Percentiles rank a stretch among this genome's conserved stretches.
Conservation (phyloP, 139 green algal species). For the Chlorella ohadii region DNA sequence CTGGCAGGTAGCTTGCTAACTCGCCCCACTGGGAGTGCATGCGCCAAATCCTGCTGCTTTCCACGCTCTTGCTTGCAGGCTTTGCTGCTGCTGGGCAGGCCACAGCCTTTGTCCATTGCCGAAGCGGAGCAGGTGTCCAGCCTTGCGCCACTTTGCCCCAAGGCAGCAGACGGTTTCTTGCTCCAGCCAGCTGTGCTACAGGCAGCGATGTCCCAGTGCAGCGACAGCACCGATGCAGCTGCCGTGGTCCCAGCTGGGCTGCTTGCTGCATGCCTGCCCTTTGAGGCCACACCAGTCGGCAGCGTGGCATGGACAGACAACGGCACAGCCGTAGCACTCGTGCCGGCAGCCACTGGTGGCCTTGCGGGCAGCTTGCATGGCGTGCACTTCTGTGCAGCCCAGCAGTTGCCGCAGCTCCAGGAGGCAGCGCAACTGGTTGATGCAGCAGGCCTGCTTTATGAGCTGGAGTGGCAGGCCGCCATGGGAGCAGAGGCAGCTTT, state of each 20-base stretch:
- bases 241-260: neutral
- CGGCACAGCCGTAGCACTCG: too few relatives aligned
- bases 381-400: too few relatives aligned
- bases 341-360: too few relatives aligned
- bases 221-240: too few relatives aligned
- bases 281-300: too few relatives aligned
- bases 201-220: neutral
- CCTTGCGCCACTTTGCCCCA: neutral
- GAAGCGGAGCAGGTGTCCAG: neutral
- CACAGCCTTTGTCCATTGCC: neutral
- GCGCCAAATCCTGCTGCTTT: neutral
- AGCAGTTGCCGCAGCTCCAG: too few relatives aligned
- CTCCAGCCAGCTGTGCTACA: neutral
- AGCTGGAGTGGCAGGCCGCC: neutral
- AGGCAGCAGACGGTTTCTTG: slow-evolving; percentile 17
- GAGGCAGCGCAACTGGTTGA: neutral
- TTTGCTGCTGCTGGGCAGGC: neutral
- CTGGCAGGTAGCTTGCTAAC: too few relatives aligned
- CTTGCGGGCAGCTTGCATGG: neutral
- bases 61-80: neutral
- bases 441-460: neutral
- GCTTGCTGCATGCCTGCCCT: too few relatives aligned
- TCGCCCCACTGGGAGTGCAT: too few relatives aligned
- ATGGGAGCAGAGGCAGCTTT: neutral
- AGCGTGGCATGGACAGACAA: too few relatives aligned